Percentiles rank a stretch among this genome's conserved stretches.
These are phyloP conservation scores for Orobanche coerulescens DNA, from an alignment of 257 asterid species.

Conservation along the genomic window DNA sequence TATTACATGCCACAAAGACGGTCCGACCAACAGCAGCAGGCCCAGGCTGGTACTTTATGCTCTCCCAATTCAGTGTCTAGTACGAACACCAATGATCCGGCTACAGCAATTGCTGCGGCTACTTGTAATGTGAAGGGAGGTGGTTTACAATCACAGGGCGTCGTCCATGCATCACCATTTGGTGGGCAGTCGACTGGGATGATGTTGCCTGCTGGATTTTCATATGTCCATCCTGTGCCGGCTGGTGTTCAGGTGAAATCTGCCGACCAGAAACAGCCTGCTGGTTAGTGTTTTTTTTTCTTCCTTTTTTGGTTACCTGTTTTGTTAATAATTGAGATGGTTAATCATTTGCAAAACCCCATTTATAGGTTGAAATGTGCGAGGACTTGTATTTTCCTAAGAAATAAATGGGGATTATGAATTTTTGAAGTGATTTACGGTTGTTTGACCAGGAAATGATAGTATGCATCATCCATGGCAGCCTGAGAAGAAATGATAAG, in stretches of 20 bases:
- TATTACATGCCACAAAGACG: slow-evolving; percentile 55
- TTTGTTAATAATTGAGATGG: background rate
- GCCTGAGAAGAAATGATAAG: slow-evolving; percentile 87
- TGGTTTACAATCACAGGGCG: slow-evolving; percentile 43
- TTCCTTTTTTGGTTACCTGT: background rate
- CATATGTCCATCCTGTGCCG: slow-evolving; percentile 59
- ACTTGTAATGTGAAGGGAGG: slow-evolving; percentile 58
- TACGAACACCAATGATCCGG: slow-evolving; percentile 66
- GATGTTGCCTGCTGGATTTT: slow-evolving; percentile 52
- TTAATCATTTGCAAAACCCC: background rate
- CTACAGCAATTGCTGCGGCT: slow-evolving; percentile 83
- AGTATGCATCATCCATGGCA: slow-evolving; percentile 80
- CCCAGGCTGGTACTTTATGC: slow-evolving; percentile 27
- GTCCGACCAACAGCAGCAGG: slow-evolving; percentile 60
- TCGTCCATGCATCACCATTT: slow-evolving; percentile 52
- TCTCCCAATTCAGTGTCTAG: slow-evolving; percentile 6
- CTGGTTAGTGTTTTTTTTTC: slow-evolving; percentile 43
- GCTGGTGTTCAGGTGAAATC: slow-evolving; percentile 72
- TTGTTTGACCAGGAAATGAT: slow-evolving; percentile 72
- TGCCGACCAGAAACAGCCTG: slow-evolving; percentile 77
- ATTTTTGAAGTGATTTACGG: slow-evolving; percentile 27
- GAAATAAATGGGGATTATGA: slow-evolving; percentile 14
- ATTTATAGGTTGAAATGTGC: background rate
- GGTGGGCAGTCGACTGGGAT: slow-evolving; percentile 47
- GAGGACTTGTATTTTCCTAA: background rate